Base-by-base conservation (phyloP, 192 early-diverging fungal genomes). In the Chytriomyces confervae region DNA sequence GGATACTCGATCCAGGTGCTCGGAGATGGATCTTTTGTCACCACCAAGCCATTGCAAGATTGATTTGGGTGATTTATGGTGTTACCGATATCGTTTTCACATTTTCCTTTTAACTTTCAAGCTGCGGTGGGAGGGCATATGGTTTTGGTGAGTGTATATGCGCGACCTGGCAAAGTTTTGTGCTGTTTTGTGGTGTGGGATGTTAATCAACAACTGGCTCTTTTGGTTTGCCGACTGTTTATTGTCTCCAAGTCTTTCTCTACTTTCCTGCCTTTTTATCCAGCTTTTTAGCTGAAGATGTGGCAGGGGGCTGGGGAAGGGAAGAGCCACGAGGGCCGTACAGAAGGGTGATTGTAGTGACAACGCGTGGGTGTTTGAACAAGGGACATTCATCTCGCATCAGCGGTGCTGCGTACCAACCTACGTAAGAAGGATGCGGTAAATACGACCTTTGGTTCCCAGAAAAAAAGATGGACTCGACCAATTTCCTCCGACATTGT, bases 1-100 rank as follows among this genome's bases (percentile, higher is more conserved):
- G 79, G 83, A 7, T 87, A 87, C 60, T 78, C 81, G 48, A 83
- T 92, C 49, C 73, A 88, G 63, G 62, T 92, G 16, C 77, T 93
- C 11, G 84, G 84, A 44, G 92, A 93, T 29, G 90, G 92, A 16
- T 85, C 83, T 43, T 78, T 84, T 23, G 76, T 78, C 29, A 61
- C 61, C 20, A 77, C 75, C 46, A 46, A 66, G 18, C 84, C 84
- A 6, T 9, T 80, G 46, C 84, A 86, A 60, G 69, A 61, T 46
- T 86, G 74, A 84, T 29, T 13, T n/a, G 63, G 16, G 2, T 60
- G 57, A n/a, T 23, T n/a, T n/a, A n/a, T 60, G 57, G 20, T 2
- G 0, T 60, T 60, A 60, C 57, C 20, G 2, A n/a, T 60, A 36
- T 36, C 29, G 2, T 36, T 36, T 36, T 36, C 29, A 36, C 29